phyloP scores from a whole-genome alignment of 2,329 filamentous ascomycete genomes.

The Alternaria brassicicola region DNA sequence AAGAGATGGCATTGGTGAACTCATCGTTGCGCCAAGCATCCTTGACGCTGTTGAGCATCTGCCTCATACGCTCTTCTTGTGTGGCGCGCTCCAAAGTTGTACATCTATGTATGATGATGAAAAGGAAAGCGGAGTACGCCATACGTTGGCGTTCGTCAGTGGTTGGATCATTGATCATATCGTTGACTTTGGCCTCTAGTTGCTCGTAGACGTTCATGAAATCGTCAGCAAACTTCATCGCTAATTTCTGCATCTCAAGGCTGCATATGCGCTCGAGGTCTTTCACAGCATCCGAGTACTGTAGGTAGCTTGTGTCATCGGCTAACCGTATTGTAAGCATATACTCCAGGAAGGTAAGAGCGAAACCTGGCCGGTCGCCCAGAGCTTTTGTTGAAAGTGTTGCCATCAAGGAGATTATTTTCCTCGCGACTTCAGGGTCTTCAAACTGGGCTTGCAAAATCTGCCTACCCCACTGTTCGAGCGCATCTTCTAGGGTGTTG shows the following conservation, averaged over 20 bases:
- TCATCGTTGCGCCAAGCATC: conserved; percentile 76
- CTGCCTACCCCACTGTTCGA: conserved; percentile 75
- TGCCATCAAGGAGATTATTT: conserved; percentile 80
- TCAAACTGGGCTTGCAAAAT: conserved; percentile 75
- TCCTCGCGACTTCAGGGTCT: conserved; percentile 83
- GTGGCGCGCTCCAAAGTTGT: conserved; percentile 72
- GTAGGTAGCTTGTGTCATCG: conserved; percentile 70
- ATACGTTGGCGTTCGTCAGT: conserved; percentile 83
- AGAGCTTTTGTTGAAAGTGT: conserved; percentile 83
- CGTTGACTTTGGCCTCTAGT: conserved; percentile 80
- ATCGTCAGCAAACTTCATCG: conserved; percentile 88
- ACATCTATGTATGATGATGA: conserved; percentile 91
- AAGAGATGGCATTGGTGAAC: conserved; percentile 71
- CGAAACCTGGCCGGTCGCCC: conserved; percentile 77
- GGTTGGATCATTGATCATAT: conserved; percentile 74
- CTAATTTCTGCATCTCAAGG: conserved; percentile 85
- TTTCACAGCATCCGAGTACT: conserved; percentile 87
- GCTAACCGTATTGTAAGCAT: conserved; percentile 83
- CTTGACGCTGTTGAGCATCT: conserved; percentile 83
- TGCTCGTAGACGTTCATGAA: conserved; percentile 87
- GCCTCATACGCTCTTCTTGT: conserved; percentile 73
- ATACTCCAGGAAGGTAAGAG: conserved; percentile 88
- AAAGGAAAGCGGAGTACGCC: conserved; percentile 87
- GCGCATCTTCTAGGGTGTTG: conserved; percentile 64
- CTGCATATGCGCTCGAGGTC: conserved; percentile 85